Evolutionary conservation across 352 stramenopile genomes (phyloP), one percentile per base, ranked within the genome.

Genomic region (Globisporangium yorkense): DNA sequence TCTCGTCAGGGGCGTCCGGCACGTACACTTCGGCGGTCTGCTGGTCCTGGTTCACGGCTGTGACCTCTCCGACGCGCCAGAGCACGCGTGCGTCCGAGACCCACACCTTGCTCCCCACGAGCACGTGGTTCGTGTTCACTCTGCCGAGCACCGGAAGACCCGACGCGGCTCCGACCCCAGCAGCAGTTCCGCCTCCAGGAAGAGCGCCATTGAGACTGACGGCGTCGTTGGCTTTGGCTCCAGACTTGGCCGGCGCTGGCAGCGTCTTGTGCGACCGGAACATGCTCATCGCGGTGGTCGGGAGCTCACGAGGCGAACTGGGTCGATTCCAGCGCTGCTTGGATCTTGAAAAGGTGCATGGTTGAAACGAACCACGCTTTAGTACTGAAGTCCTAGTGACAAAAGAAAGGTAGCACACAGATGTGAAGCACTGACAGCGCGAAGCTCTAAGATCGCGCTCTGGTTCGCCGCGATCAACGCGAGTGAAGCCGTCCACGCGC

Each of bases 51-150:
- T 62, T 66, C 8, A 92, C 63, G 5, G 53, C 52, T 52, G 88
- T 78, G 16, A 94, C 77, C 56, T 94, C 80, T 16, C 81, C 84
- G 18, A 94, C 75, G n/a, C 81, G 74, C 81, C 81, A 94, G 13
- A 94, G 70, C 27, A 88, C 76, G 48, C 83, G 86, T 24, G 79
- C 59, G 54, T 94, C 81, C 15, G 77, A 62, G 40, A 94, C 75
- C 84, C 84, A 94, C 39, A 94, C 84, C 63, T 89, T 89, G 13
- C 62, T 66, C 18, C 81, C 79, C 2, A 72, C 46, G 3, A 75
- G 66, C 49, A 88, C 51, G 45, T 87, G 73, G 24, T 40, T 74
- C 7, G 79, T 62, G 37, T 77, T 71, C 50, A 87, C 75, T 35
- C 80, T 69, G 2, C 81, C 79, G 1, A 89, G 63, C 13, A 56